Base-by-base conservation (phyloP, 495 filamentous ascomycete species). In the Amniculicola lignicola region DNA sequence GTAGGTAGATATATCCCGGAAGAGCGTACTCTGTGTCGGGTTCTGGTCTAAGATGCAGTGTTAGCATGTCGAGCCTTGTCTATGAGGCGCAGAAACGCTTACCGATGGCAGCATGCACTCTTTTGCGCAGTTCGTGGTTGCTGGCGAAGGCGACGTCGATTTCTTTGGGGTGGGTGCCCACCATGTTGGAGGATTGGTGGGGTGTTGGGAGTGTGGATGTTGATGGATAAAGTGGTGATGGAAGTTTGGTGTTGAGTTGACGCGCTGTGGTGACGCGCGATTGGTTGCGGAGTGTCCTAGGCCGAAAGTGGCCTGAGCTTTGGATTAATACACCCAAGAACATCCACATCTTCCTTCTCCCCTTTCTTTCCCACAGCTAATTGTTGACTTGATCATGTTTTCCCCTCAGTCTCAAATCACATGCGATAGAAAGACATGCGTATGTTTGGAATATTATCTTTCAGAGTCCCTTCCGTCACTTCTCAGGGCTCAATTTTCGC, bases 1-100 rank as follows among this genome's bases (percentile, higher is more conserved):
- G 31, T 59, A 62, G 1, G 56, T 43, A 0, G 64, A 64, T 23
- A 67, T 64, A 39, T 67, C 64, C 48, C 46, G 52, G 57, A 67
- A 59, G 37, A 64, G 61, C 31, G 50, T 45, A 23, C 24, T 54
- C 16, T 60, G 61, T 10, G 53, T 37, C n/a, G 62, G 62, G 42
- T 65, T 42, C 41, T 65, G 51, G 45, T 57, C 62, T 64, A 42
- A 10, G 12, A 10, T 18, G 6, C 16, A 6, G 7, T 18, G 7
- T 10, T 19, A 39, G 25, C n/a, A 38, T 27, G 22, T 14, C 11
- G n/a, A 38, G 43, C 25, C 11, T 31, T n/a, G 42, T 27, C 18
- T 23, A 12, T 12, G 38, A 21, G 11, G 23, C 15, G 24, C 24
- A n/a, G 15, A 23, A 21, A 27, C 11, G 14, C 63, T 25, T 59